Evolutionary conservation across 768 basidiomycete genomes (phyloP), one percentile per base, ranked within the genome.

Genomic region (Cyclocybe cylindracea): DNA sequence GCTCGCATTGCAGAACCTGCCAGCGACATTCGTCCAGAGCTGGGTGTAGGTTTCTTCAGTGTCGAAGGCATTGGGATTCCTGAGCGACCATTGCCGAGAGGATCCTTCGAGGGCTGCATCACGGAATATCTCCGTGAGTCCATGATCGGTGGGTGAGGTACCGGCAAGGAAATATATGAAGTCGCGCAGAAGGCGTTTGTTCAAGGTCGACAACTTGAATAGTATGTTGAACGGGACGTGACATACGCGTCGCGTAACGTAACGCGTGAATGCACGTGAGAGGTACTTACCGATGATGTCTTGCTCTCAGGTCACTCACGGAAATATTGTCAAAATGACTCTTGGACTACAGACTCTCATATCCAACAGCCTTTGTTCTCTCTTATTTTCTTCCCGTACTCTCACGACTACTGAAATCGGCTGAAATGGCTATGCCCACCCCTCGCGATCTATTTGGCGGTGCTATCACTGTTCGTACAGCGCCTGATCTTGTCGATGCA

Each of bases 401-500:
- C 16, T 45, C 40, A 42, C 9, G 8, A 37, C 34, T 44, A 32
- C 18, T 10, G 44, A 42, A 39, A 10, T 32, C 46, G 18, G 24
- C 18, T 18, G 46, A 38, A 24, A 63, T 63, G 58, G 56, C 55
- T 55, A 46, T 65, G 35, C 63, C 58, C 14, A 5, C 24, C 3
- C 24, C 24, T 24, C 75, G 79, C 56, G 66, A 78, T 5, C 80
- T 99, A 0, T 99, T 94, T 69, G 96, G 93, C 3, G 94, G 93
- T 10, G 92, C 91, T 10, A 92, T 99, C 52, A 78, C 74, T 5
- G 78, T 82, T 7, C 60, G 72, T 24, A 70, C 90, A 1, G 86
- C 87, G 2, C 16, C 57, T 1, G 54, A 69, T 51, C 81, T 92
- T 54, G 59, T 91, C 48, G 96, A 99, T 72, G 93, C 87, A 46